Base-by-base conservation (phyloP, 441 rosid genomes). In the Adansonia grandidieri region DNA sequence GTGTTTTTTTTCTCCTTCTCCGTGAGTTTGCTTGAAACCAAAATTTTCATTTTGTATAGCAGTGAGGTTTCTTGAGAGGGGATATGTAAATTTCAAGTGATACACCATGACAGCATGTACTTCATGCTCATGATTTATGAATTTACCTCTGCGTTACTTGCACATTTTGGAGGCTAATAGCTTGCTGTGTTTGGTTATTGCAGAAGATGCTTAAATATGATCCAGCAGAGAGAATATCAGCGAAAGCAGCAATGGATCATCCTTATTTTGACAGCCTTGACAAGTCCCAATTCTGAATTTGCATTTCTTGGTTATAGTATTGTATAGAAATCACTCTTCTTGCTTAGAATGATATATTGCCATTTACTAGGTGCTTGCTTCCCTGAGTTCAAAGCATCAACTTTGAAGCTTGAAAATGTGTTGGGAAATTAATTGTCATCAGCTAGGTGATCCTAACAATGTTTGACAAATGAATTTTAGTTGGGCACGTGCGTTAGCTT, bases 161-260 rank as follows among this genome's bases (percentile, higher is more conserved):
- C 28, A 40, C 17, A 24, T 60, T 47, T 44, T 14, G 20, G 60
- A 70, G 69, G 3, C 24, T 78, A 17, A 84, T 58, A 17, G 9
- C 42, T 47, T 79, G 14, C 50, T 83, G 17, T 72, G 17, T 69
- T 70, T 77, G 32, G 74, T 19, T 75, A 71, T 68, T 87, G 92
- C 91, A 96, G 97, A 86, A 79, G 70, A 91, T 94, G 97, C 92
- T 94, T 48, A 91, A 68, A 77, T 93, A 91, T 81, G 91, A 96
- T 77, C 98, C 98, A 11, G 89, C 95, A 0, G 98, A 93, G 64
- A 88, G 98, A 79, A 94, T 93, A 62, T 94, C 98, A 9, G 98
- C 99, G 50, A 96, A 94, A 82, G 91, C 88, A 64, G 98, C 98
- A 51, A 85, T 93, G 42, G 98, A 91, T 66, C 98, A 96, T 86